Base-by-base conservation (phyloP, 805 yeast genomes). In the Nakazawaea wickerhamii region DNA sequence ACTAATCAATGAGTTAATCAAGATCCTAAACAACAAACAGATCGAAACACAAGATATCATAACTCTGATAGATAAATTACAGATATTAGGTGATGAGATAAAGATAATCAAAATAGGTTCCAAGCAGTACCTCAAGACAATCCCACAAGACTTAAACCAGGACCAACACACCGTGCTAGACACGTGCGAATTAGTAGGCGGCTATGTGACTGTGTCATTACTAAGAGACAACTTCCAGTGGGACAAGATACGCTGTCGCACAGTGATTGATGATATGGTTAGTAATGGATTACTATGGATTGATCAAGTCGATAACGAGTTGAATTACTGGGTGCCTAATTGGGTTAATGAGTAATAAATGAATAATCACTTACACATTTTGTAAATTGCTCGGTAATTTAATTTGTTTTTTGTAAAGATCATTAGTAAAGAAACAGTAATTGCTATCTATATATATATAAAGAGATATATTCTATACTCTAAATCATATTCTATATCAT, bases 281-380 rank as follows among this genome's bases (percentile, higher is more conserved):
- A 70, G 83, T 48, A 72, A 72, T 39, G 97, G 98, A 3, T 68
- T 88, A 41, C 63, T 91, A 11, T 91, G 99, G 99, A 64, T 89
- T 1, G 98, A 90, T 57, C 61, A 63, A 5, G 81, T 73, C 40
- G 62, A 61, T 2, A 62, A 51, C 1, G 81, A 75, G 50, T 54
- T 51, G 11, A 65, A 65, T 43, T 84, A 71, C 52, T 84, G 91
- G 91, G 86, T 79, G 48, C 87, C 90, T 1, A 72, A 85, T 1
- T 81, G 87, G 87, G 79, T 82, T 11, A 60, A 57, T 39, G 58
- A 51, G 27, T 46, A 43, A 35, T 23, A 6, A 25, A 13, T 18
- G 14, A 20, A 13, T 33, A 11, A 20, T 13, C 9, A 20, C 6
- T 33, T 15, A 8, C 14, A 9, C 13, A 3, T 28, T 13, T 4